Percentiles rank a stretch among this genome's conserved stretches.
These are phyloP conservation scores for Russula sp. DNA, from an alignment of 768 basidiomycete species.

Conservation along the genomic window DNA sequence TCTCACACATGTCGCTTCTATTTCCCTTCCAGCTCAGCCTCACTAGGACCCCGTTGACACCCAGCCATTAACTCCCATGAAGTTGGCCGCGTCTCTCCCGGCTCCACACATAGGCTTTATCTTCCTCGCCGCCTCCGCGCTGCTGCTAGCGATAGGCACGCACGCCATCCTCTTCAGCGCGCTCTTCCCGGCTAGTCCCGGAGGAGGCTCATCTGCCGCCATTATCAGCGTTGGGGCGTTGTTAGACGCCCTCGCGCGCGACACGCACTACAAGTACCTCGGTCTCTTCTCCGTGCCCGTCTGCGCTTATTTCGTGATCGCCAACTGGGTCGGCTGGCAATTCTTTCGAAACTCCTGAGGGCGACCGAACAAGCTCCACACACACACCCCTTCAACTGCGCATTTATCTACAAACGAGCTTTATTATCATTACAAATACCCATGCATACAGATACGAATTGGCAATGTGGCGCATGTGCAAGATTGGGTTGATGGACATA, in stretches of 20 bases:
- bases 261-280: slow-evolving; percentile 92
- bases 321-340: slow-evolving; percentile 99
- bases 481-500: background rate
- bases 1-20: background rate
- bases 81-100: background rate
- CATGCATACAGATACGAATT: background rate
- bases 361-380: no score
- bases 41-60: background rate
- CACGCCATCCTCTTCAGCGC: slow-evolving; percentile 20
- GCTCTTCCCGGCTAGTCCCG: background rate
- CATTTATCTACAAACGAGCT: background rate
- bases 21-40: background rate
- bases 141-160: slow-evolving; percentile 15
- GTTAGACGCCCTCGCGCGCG: slow-evolving; percentile 56
- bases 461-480: background rate
- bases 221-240: slow-evolving; percentile 30
- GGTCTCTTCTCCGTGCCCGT: slow-evolving; percentile 72
- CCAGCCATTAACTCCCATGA: background rate
- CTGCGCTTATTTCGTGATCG: slow-evolving; percentile 85
- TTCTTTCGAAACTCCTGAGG: slow-evolving; percentile 85
- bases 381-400: no score
- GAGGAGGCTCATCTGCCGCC: background rate
- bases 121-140: slow-evolving; percentile 13
- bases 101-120: slow-evolving; percentile 7
- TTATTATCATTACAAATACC: no score